These are phyloP conservation scores for Beauveria medogensis DNA, from an alignment of 2,329 filamentous ascomycete genomes.

Conservation along the genomic window DNA sequence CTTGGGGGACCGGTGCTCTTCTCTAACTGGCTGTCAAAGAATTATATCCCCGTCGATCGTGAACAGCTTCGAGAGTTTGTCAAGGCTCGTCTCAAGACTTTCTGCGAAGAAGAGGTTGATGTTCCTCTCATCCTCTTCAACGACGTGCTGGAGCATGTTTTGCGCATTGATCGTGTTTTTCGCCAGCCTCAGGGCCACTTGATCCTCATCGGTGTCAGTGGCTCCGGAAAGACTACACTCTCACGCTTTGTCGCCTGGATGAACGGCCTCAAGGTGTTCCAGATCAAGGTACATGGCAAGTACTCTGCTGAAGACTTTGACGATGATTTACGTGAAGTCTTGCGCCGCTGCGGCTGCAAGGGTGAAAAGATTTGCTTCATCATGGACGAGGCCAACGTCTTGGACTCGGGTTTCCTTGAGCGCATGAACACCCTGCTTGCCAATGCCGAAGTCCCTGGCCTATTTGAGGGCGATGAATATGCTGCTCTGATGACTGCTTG, in stretches of 20 bases:
- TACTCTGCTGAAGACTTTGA: slow-evolving; percentile 99
- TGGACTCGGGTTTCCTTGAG: slow-evolving; percentile 97
- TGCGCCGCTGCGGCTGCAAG: slow-evolving; percentile 91
- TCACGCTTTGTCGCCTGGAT: slow-evolving; percentile 99
- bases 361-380: slow-evolving; percentile 99
- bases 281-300: slow-evolving; percentile 99
- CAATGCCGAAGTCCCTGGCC: slow-evolving; percentile 96
- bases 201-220: slow-evolving; percentile 96
- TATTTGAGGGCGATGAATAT: slow-evolving; percentile 98
- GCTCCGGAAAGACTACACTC: slow-evolving; percentile 95
- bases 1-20: slow-evolving; percentile 91
- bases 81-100: slow-evolving; percentile 92
- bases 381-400: slow-evolving; percentile 98
- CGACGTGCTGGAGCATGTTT: slow-evolving; percentile 93
- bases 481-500: slow-evolving; percentile 98
- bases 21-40: slow-evolving; percentile 98
- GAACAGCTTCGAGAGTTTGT: slow-evolving; percentile 95
- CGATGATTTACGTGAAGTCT: slow-evolving; percentile 88
- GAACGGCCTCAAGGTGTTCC: slow-evolving; percentile 98
- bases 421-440: slow-evolving; percentile 98
- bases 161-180: slow-evolving; percentile 98
- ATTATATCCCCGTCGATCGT: slow-evolving; percentile 93
- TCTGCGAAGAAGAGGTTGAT: slow-evolving; percentile 99
- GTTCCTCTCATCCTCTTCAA: slow-evolving; percentile 99
- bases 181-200: slow-evolving; percentile 96